Base-by-base conservation (phyloP, 345 rosid genomes). In the Salix suchowensis region DNA sequence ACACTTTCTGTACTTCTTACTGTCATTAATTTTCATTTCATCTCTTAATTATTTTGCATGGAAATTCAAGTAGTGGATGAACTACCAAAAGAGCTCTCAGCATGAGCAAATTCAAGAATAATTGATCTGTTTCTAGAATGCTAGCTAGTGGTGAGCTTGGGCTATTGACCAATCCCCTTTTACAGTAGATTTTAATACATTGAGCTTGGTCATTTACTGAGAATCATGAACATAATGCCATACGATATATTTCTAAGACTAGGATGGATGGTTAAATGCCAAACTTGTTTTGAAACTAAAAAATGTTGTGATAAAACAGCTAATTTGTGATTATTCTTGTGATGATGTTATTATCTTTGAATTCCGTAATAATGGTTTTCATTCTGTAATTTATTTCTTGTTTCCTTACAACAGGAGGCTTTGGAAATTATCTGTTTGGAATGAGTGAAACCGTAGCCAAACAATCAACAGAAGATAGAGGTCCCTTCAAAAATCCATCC, bases 371-470 rank as follows among this genome's bases (percentile, higher is more conserved):
- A 46, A 14, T 52, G 24, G 46, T 42, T 42, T 40, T 10, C 68
- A 65, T 65, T 24, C 36, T 21, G 11, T 15, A 68, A 18, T 24
- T 24, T 68, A 1, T 18, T 3, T 5, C 44, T 39, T 9, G 21
- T 71, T 39, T 48, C 58, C 60, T 28, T 21, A 21, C 68, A 40
- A 52, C 30, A 77, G 84, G 84, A 39, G 84, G 84, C 32, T 81
- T 81, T 77, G 84, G 84, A 50, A 81, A 81, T 69, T 81, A 81
- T 64, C 78, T 81, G 8, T 81, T 81, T 65, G 84, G 76, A 74
- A 81, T 81, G 84, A 81, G 84, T 26, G 42, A 74, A n/a, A 42
- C 24, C 13, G 61, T 81, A 65, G 84, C 84, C 60, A 77, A 77
- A 34, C 78, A 74, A 46, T 74, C 78, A 40, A 34, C 50, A 42